Evolutionary conservation across 31 red algal species (phyloP), one percentile per base, ranked within the genome.

Genomic region (Endocladia muricata): DNA sequence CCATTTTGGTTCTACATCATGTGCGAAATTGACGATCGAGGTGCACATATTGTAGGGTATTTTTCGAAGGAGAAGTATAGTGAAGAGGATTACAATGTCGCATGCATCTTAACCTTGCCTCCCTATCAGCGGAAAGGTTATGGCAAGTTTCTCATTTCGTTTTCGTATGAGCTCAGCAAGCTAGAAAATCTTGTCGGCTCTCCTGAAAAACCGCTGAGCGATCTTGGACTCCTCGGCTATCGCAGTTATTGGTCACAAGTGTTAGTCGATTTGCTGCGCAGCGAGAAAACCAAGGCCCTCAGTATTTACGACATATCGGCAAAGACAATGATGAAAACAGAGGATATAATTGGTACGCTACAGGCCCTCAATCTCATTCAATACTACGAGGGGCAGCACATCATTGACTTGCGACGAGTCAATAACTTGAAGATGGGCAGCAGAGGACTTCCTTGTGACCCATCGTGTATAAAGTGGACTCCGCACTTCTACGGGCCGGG

Each of bases 1-100:
- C 92, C 92, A 25, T 99, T 99, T 62, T 93, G 83, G 88, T 99
- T 99, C 64, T 99, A 99, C 65, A 88, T 99, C 52, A 92, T 99
- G 88, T 95, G 92, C 64, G 92, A 99, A 71, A 74, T 92, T 13
- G 96, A 99, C 52, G 78, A 84, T 15, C 65, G 47, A 3, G 96
- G 96, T 4, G 76, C 81, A 11, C 96, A 95, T 72, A 82, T 99
- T 22, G 96, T 99, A 1, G 96, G 96, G 9, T 99, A 99, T 55
- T 99, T 99, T 75, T 92, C 87, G 26, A 99, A 99, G 58, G 96
- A 99, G 72, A 99, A 99, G 73, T 84, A 81, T 57, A 85, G 77
- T 37, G 92, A 99, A 52, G 96, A 99, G 68, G 83, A 99, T 61
- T 99, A 93, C 74, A 99, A 99, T 73, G 92, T 99, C 4, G 96